Evolutionary conservation across 2,329 filamentous ascomycete genomes (phyloP), one percentile per base, ranked within the genome.

Genomic region (Anthostomella pinea): DNA sequence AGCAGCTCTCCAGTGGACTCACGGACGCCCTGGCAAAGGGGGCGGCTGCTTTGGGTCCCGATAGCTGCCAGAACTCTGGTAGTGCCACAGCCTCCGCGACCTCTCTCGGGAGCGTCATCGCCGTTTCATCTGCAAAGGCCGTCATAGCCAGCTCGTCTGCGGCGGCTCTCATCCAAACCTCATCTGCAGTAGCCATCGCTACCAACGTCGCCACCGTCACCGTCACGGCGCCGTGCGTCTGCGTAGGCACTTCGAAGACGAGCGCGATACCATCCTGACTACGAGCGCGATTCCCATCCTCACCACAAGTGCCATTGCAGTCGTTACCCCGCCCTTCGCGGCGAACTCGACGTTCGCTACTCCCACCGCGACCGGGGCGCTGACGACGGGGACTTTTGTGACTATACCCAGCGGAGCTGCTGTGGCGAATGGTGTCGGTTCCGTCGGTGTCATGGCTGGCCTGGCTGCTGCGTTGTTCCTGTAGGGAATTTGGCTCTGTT

Each of bases 381-480:
- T n/a, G n/a, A n/a, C n/a, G n/a, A n/a, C n/a, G n/a, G n/a, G n/a
- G n/a, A n/a, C n/a, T n/a, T n/a, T n/a, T n/a, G n/a, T n/a, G 4
- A 28, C 32, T 3, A 40, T 54, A 29, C 33, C 42, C 11, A 55
- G 51, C 1, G 52, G 40, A 9, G 52, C 40, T 10, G 50, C 46
- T 4, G 38, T 25, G 8, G 32, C 38, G 1, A 43, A 47, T 19
- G 46, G 41, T 2, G 43, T 47, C 8, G 53, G 51, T 3, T 43
- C 49, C 3, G 31, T 46, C 17, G 49, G 52, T 3, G 21, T 53
- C 13, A 14, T 55, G 6, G 51, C 48, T 8, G 48, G 47, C 6
- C 15, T 54, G 18, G 50, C 47, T 13, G 51, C 49, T 20, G 39
- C 49, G n/a, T 20, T 55, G 21, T 30, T 57, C 13, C 33, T 55